Percentiles rank a stretch among this genome's conserved stretches.
Conservation (phyloP, 225 moss, liverwort and hornwort species). For the Ulota crispa region DNA sequence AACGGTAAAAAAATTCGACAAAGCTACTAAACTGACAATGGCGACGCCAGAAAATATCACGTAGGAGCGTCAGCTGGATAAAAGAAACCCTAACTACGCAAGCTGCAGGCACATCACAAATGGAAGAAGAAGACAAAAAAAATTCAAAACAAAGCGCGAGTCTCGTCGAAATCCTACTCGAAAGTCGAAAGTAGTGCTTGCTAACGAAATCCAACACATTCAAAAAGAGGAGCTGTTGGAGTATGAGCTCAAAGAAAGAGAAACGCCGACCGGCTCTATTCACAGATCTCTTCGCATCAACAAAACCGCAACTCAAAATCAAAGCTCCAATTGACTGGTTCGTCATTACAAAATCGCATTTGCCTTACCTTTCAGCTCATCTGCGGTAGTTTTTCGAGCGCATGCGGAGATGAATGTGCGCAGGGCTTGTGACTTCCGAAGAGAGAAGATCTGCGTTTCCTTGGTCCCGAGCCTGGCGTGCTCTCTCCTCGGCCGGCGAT, state of each 20-base stretch:
- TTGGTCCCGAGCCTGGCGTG: not conserved
- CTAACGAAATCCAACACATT: not conserved
- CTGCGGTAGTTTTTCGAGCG: not conserved
- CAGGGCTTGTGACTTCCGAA: too few relatives aligned
- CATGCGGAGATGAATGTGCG: not conserved
- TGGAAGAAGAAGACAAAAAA: not conserved
- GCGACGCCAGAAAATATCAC: not conserved
- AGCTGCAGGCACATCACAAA: not conserved
- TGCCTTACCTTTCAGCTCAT: slow-evolving; percentile 23
- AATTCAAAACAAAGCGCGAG: not conserved
- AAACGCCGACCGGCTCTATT: not conserved
- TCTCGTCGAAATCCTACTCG: not conserved
- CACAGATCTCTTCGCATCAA: not conserved
- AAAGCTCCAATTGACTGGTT: not conserved
- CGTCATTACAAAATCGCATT: not conserved
- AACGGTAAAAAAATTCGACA: not conserved
- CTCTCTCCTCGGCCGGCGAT: slow-evolving; percentile 5
- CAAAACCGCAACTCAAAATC: too few relatives aligned
- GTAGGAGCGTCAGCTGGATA: not conserved
- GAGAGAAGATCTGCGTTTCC: not conserved
- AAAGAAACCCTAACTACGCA: not conserved
- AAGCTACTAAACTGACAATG: not conserved
- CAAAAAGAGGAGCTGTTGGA: not conserved
- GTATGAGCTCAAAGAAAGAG: not conserved
- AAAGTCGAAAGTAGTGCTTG: not conserved